Percentiles rank a stretch among this genome's conserved stretches.
These are phyloP conservation scores for Staphylotrichum tortipilum DNA, from an alignment of 495 filamentous ascomycete species.

Conservation along the genomic window DNA sequence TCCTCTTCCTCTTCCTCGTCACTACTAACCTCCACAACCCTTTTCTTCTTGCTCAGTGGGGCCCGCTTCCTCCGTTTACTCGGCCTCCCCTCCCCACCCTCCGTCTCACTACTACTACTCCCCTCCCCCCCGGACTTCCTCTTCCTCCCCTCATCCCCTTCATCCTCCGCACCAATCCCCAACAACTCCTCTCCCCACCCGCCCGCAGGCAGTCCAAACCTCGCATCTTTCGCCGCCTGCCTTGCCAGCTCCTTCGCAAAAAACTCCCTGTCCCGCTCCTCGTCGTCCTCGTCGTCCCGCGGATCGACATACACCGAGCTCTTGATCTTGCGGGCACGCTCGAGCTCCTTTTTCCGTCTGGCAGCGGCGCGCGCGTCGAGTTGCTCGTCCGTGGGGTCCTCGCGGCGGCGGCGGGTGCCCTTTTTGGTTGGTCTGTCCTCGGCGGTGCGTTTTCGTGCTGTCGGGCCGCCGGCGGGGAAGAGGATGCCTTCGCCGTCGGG, in stretches of 20 bases:
- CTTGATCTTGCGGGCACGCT: conserved; percentile 69
- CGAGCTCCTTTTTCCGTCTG: conserved; percentile 49
- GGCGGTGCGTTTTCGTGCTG: conserved; percentile 35
- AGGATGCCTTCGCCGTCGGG: conserved; percentile 34
- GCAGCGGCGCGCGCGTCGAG: conserved; percentile 39
- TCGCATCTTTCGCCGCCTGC: conserved; percentile 22
- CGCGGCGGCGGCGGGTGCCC: conserved; percentile 32
- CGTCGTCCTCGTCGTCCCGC: conserved; percentile 73
- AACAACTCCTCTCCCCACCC: conserved; percentile 15
- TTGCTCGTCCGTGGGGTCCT: conserved; percentile 29
- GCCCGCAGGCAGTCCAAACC: conserved; percentile 17
- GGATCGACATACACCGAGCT: conserved; percentile 69
- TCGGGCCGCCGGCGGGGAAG: conserved; percentile 65
- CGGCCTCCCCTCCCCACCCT: conserved; percentile 8
- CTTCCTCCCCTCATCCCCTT: conserved; percentile 7
- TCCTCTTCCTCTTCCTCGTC: conserved; percentile 22
- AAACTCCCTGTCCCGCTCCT: conserved; percentile 57
- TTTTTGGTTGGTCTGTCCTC: conserved; percentile 42
- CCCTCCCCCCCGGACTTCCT: conserved; percentile 3
- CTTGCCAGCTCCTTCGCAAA: conserved; percentile 56
- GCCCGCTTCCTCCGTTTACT: conserved; percentile 4
- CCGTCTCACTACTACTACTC: conserved; percentile 4
- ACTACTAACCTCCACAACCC: conserved; percentile 7
- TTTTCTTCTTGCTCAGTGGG: neutral
- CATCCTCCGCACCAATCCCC: conserved; percentile 2